These are phyloP conservation scores for Rhynchospora pubera DNA, from an alignment of 176 grass and related monocot species.

Conservation along the genomic window DNA sequence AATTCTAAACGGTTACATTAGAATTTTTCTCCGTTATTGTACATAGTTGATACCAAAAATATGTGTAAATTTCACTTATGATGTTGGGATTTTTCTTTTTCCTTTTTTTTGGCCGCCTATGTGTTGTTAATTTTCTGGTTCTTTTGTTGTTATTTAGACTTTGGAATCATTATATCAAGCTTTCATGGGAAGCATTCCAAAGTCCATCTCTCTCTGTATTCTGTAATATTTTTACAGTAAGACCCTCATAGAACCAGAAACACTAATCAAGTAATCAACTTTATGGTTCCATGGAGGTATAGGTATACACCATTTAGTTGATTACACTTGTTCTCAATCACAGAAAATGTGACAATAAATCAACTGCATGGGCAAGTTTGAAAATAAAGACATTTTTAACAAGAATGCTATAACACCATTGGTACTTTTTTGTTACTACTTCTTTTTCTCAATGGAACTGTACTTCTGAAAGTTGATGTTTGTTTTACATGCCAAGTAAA, in stretches of 20 bases:
- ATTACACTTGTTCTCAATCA: too few species aligned
- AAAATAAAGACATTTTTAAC: neutral
- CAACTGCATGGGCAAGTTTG: neutral
- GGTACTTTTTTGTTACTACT: neutral
- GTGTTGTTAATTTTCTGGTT: neutral
- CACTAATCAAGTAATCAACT: neutral
- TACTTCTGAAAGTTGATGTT: neutral
- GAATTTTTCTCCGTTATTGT: neutral
- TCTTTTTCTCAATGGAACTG: neutral
- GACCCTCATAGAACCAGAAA: neutral
- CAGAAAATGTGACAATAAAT: neutral
- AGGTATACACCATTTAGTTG: neutral
- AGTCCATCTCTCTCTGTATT: neutral
- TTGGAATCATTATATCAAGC: neutral
- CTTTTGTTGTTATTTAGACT: neutral
- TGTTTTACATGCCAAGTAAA: neutral
- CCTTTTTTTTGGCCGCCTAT: neutral
- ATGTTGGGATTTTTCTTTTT: neutral
- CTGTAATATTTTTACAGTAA: neutral
- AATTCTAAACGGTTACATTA: neutral
- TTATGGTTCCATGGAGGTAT: neutral
- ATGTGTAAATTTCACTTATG: neutral
- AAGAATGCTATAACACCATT: neutral
- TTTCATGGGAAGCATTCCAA: neutral
- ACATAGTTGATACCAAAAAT: neutral